A percentile compares a stretch with the other conserved stretches of the same genome.
These are phyloP conservation scores for Yamadazyma phyllophila DNA, from an alignment of 805 yeast species.

Conservation along the genomic window DNA sequence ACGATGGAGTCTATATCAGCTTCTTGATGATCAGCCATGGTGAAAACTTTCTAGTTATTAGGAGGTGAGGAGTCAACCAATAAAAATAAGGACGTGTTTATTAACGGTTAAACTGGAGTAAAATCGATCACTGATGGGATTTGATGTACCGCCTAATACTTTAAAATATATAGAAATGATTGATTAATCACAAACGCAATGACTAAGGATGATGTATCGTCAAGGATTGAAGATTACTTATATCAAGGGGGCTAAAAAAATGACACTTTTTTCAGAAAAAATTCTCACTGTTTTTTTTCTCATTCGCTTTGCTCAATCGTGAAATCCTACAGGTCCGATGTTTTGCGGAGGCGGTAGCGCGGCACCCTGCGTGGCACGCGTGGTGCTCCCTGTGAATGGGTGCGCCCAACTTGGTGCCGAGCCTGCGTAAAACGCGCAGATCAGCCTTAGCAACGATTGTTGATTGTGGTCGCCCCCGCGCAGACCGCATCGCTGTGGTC, in stretches of 20 bases:
- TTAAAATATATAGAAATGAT: background rate
- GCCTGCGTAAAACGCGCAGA: background rate
- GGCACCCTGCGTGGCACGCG: constrained; percentile 10
- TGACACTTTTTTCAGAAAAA: constrained; percentile 4
- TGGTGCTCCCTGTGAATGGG: background rate
- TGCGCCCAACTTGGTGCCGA: background rate
- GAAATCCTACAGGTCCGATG: background rate
- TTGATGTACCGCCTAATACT: constrained; percentile 1
- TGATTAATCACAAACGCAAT: background rate
- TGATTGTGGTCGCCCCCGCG: too few relatives aligned
- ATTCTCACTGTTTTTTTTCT: constrained; percentile 6
- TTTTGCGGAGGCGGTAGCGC: constrained; percentile 3
- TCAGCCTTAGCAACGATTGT: too few relatives aligned
- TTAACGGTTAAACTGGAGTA: background rate
- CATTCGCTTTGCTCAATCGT: constrained; percentile 1
- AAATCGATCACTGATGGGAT: background rate
- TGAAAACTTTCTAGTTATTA: background rate
- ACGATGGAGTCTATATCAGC: constrained; percentile 96
- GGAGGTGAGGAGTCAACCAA: background rate
- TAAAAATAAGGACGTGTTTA: constrained; percentile 3
- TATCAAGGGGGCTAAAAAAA: constrained; percentile 9
- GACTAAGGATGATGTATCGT: background rate
- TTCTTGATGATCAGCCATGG: constrained; percentile 44
- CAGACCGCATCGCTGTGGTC: too few relatives aligned
- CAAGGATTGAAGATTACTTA: background rate